A percentile compares a stretch with the other conserved stretches of the same genome.
phyloP scores from a whole-genome alignment of 2,329 filamentous ascomycete species.

The Elsinoe arachidis region DNA sequence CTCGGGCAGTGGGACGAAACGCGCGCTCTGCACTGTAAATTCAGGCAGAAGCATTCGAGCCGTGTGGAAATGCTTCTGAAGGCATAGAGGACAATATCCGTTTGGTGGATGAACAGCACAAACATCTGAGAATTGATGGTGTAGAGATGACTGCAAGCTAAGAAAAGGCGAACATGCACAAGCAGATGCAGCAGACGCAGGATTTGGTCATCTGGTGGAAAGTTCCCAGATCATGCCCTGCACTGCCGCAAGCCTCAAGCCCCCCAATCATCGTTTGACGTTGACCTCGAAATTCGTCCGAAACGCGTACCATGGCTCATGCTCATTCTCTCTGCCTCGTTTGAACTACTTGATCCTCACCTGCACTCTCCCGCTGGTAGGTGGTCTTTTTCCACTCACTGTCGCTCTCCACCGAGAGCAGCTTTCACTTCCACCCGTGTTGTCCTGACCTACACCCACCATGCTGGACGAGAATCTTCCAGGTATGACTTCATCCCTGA shows the following conservation, averaged over 20 bases:
- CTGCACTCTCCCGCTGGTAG: not conserved
- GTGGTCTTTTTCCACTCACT: not conserved
- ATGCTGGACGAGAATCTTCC: conserved; percentile 97
- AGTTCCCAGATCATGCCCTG: not conserved
- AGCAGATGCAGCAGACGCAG: not conserved
- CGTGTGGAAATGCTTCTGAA: not conserved
- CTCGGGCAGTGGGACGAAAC: conserved; percentile 4
- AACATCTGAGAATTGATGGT: not conserved
- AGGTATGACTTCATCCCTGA: conserved; percentile 35
- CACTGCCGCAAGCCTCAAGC: not conserved
- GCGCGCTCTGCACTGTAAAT: not conserved
- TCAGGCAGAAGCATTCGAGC: conserved; percentile 10
- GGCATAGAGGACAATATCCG: not conserved
- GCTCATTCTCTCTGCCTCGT: not conserved
- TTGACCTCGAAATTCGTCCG: not conserved
- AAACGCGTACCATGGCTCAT: conserved; percentile 6
- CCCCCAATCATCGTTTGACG: not conserved
- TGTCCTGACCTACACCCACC: not conserved
- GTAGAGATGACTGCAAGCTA: not conserved
- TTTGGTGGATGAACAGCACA: not conserved
- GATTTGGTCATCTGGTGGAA: not conserved
- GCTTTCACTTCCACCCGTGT: not conserved
- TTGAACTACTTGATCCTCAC: not conserved
- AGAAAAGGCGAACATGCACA: no score
- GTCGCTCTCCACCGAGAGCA: not conserved